Conservation (phyloP, 257 asterid genomes). For the Scutellaria baicalensis region DNA sequence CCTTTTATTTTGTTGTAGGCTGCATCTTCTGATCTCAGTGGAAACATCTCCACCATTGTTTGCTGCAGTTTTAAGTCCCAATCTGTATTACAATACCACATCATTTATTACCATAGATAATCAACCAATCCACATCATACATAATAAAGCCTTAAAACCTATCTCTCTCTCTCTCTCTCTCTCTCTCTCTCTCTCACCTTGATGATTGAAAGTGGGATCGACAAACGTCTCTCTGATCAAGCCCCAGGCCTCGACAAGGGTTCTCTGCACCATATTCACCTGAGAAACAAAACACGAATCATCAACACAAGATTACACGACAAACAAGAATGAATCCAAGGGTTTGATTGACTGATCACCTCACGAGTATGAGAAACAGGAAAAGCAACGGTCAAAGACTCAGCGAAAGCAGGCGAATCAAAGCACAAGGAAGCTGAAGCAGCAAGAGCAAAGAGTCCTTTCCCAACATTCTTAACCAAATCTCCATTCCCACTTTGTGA, state of each 20-base stretch:
- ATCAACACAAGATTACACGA: background rate
- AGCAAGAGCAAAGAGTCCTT: slow-evolving; percentile 64
- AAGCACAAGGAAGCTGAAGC: slow-evolving; percentile 52
- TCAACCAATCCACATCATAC: background rate
- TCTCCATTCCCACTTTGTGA: slow-evolving; percentile 3
- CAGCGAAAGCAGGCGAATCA: slow-evolving; percentile 60
- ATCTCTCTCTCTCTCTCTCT: background rate
- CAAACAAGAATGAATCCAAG: background rate
- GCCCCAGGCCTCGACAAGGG: slow-evolving; percentile 97
- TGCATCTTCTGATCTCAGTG: slow-evolving; percentile 86
- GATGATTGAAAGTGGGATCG: slow-evolving; percentile 98
- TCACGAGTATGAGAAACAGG: slow-evolving; percentile 85
- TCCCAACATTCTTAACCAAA: slow-evolving; percentile 40
- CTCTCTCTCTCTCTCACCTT: slow-evolving; percentile 38
- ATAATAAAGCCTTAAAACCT: background rate
- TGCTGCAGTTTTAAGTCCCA: slow-evolving; percentile 94
- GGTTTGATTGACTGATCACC: slow-evolving; percentile 31
- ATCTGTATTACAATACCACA: slow-evolving; percentile 31
- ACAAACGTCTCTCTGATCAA: slow-evolving; percentile 86
- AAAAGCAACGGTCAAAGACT: slow-evolving; percentile 81
- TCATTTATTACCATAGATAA: background rate
- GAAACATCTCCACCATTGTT: slow-evolving; percentile 89
- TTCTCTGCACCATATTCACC: slow-evolving; percentile 91
- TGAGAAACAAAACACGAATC: slow-evolving; percentile 9
- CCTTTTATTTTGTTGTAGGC: slow-evolving; percentile 86